Evolutionary conservation across 768 basidiomycete species (phyloP).

Genomic region (Kwoniella mangroviensis): DNA sequence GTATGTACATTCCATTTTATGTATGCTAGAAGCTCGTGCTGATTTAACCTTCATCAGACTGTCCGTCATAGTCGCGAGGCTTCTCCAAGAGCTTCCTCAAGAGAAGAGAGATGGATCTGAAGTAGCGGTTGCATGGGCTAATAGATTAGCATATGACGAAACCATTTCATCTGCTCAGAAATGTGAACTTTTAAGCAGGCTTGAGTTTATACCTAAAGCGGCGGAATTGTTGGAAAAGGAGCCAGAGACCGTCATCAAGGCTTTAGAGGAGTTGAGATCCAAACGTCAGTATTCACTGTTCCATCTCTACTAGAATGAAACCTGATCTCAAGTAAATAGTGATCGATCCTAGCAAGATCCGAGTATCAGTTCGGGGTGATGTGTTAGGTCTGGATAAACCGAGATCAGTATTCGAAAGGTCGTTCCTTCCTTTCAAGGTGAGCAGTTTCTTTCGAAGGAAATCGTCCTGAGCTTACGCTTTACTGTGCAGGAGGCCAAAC

Average conservation of each 20-base stretch:
- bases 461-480: not conserved
- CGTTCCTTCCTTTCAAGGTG: constrained; percentile 73
- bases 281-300: constrained; percentile 62
- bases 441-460: too few species aligned
- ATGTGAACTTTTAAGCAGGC: constrained; percentile 71
- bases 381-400: constrained; percentile 73
- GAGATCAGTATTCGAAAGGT: constrained; percentile 71
- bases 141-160: constrained; percentile 69
- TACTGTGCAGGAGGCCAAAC: constrained; percentile 38
- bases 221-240: constrained; percentile 71
- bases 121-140: constrained; percentile 74
- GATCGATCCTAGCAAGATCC: constrained; percentile 76
- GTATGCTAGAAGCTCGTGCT: not conserved
- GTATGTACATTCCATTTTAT: constrained; percentile 23
- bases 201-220: constrained; percentile 78
- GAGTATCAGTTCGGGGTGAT: constrained; percentile 90
- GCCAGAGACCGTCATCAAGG: constrained; percentile 72
- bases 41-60: constrained; percentile 63
- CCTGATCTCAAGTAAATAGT: constrained; percentile 62
- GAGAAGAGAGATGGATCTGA: constrained; percentile 85
- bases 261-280: constrained; percentile 74
- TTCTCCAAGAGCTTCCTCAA: constrained; percentile 86
- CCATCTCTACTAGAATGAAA: not conserved
- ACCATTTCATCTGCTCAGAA: constrained; percentile 70
- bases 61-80: constrained; percentile 81